Conservation (phyloP, 2,329 filamentous ascomycete species). For the Hymenoscyphus occultus region DNA sequence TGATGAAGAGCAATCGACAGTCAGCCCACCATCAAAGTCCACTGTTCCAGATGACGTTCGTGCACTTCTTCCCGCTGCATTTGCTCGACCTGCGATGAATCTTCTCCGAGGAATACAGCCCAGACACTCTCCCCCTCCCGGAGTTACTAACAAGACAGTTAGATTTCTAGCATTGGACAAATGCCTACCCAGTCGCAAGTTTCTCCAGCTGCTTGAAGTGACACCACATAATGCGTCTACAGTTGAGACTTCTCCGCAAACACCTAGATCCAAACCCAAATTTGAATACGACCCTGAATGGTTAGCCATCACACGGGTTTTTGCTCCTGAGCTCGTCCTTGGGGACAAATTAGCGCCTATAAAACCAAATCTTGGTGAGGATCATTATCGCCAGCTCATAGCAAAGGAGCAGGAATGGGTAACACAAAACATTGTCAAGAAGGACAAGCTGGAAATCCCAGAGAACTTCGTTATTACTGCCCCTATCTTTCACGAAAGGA, state of each 20-base stretch:
- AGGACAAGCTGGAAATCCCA: slow-evolving; percentile 65
- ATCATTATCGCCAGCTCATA: slow-evolving; percentile 65
- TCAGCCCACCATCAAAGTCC: slow-evolving; percentile 13
- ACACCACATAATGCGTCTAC: slow-evolving; percentile 40
- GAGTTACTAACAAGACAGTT: slow-evolving; percentile 75
- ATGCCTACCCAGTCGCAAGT: slow-evolving; percentile 74
- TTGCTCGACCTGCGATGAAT: slow-evolving; percentile 48
- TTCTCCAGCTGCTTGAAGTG: slow-evolving; percentile 74
- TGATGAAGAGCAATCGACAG: slow-evolving; percentile 1
- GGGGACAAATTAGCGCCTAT: slow-evolving; percentile 55
- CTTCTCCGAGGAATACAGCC: slow-evolving; percentile 40
- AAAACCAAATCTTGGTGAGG: slow-evolving; percentile 64
- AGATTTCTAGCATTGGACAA: slow-evolving; percentile 91
- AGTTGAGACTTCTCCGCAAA: slow-evolving; percentile 21
- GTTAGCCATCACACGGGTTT: slow-evolving; percentile 87
- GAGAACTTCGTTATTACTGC: slow-evolving; percentile 76
- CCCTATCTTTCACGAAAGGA: slow-evolving; percentile 60
- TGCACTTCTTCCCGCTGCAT: slow-evolving; percentile 73
- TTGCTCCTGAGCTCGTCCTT: slow-evolving; percentile 62
- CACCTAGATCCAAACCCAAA: slow-evolving; percentile 23
- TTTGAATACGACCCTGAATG: slow-evolving; percentile 82
- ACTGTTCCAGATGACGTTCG: slow-evolving; percentile 62
- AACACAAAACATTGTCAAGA: slow-evolving; percentile 65
- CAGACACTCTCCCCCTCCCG: slow-evolving; percentile 63
- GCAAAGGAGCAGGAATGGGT: slow-evolving; percentile 75